A percentile compares a stretch with the other conserved stretches of the same genome.
phyloP scores from a whole-genome alignment of 139 green algal genomes.

The Mychonastes homosphaera region DNA sequence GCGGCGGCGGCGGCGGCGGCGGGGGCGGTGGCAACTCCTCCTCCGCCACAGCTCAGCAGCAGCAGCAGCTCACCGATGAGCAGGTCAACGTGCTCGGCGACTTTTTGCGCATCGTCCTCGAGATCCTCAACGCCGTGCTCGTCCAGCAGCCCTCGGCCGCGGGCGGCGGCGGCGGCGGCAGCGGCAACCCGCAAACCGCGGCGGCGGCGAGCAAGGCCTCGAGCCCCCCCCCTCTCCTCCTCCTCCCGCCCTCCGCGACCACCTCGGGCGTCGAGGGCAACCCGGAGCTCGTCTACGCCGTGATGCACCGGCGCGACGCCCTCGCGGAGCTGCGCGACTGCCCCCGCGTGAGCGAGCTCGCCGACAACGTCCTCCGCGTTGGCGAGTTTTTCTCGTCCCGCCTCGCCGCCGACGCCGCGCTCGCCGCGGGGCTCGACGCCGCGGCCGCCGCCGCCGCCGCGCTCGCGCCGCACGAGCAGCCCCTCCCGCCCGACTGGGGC shows the following conservation, averaged over 20 bases:
- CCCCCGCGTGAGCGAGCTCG: conserved; percentile 48
- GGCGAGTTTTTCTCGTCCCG: conserved; percentile 2
- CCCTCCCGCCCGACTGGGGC: neutral
- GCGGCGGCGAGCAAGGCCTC: neutral
- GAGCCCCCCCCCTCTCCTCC: neutral
- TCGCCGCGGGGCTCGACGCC: neutral
- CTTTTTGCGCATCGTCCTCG: conserved; percentile 76
- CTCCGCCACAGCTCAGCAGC: neutral
- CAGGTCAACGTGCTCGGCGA: conserved; percentile 60
- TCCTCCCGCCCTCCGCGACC: neutral
- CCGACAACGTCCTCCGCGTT: conserved; percentile 52
- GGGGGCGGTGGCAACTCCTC: neutral
- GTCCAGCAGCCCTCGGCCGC: conserved; percentile 17
- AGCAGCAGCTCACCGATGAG: neutral
- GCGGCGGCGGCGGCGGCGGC: too few species aligned
- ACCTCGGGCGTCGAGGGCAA: conserved; percentile 22
- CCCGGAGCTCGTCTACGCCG: conserved; percentile 69
- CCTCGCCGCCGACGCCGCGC: too few species aligned
- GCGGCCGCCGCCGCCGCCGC: neutral
- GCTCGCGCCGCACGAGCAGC: neutral
- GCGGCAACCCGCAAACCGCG: neutral
- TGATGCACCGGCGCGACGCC: conserved; percentile 69
- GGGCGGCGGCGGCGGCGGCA: neutral
- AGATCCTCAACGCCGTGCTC: conserved; percentile 76
- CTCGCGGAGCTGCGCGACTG: conserved; percentile 43